phyloP scores from a whole-genome alignment of 495 filamentous ascomycete species.

The Aspergillus kassunensis region DNA sequence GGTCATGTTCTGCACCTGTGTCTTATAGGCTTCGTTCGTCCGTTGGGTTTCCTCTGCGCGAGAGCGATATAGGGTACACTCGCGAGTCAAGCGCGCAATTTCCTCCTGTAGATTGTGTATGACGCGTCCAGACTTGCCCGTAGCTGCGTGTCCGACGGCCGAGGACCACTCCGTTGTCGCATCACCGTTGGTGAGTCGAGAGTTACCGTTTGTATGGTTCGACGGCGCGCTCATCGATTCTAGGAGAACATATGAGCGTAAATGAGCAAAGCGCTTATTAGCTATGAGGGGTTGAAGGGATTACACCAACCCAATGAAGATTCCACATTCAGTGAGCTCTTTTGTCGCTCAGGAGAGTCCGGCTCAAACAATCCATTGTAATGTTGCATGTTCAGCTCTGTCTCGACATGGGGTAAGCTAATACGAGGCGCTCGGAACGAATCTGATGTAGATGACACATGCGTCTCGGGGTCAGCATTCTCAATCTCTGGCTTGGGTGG shows the following conservation, averaged over 20 bases:
- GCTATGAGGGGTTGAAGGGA: neutral
- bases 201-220: conserved; percentile 18
- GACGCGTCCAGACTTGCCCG: conserved; percentile 88
- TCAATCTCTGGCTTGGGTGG: conserved; percentile 20
- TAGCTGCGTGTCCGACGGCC: conserved; percentile 71
- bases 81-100: conserved; percentile 78
- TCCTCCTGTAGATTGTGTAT: conserved; percentile 87
- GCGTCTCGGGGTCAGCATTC: conserved; percentile 27
- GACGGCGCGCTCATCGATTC: conserved; percentile 23
- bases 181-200: conserved; percentile 29
- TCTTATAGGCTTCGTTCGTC: conserved; percentile 66
- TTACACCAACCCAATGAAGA: conserved; percentile 21
- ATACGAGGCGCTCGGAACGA: conserved; percentile 32
- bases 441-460: conserved; percentile 21
- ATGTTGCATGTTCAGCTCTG: conserved; percentile 45
- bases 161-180: conserved; percentile 60
- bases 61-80: conserved; percentile 68
- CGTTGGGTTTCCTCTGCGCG: conserved; percentile 70
- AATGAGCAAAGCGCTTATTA: neutral
- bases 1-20: conserved; percentile 63
- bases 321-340: conserved; percentile 6
- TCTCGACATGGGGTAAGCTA: conserved; percentile 42
- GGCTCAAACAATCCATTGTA: conserved; percentile 35
- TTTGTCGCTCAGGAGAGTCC: conserved; percentile 21
- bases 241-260: conserved; percentile 6